These are phyloP conservation scores for Nemania serpens DNA, from an alignment of 2,329 filamentous ascomycete species.

Conservation along the genomic window DNA sequence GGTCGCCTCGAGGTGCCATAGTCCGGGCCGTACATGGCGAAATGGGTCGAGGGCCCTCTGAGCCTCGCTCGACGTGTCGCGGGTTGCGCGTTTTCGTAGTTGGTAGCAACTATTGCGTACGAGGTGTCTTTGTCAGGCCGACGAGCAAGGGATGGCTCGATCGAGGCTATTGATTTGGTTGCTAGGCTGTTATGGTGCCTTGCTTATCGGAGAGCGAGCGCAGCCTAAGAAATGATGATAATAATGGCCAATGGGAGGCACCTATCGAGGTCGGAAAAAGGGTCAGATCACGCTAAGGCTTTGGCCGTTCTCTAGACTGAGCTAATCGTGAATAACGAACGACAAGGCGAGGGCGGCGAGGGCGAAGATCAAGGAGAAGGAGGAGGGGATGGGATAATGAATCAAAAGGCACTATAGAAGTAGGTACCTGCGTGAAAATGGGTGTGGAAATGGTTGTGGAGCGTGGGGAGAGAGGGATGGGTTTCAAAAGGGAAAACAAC, in stretches of 20 bases:
- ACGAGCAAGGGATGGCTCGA: background rate
- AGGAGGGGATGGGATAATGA: background rate
- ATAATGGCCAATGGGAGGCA: slow-evolving; percentile 6
- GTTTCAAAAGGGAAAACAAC: slow-evolving; percentile 8
- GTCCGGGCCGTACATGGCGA: slow-evolving; percentile 40
- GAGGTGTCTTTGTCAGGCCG: slow-evolving; percentile 15
- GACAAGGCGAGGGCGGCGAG: background rate
- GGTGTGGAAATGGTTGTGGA: slow-evolving; percentile 4
- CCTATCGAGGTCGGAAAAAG: background rate
- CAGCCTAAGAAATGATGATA: background rate
- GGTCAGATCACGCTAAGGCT: slow-evolving; percentile 8
- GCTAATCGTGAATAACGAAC: background rate
- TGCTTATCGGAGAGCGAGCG: slow-evolving; percentile 1
- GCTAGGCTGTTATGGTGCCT: background rate
- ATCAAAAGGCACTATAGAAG: too few relatives aligned
- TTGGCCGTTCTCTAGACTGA: background rate
- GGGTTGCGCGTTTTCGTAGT: slow-evolving; percentile 1
- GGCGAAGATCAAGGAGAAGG: background rate
- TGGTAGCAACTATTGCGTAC: background rate
- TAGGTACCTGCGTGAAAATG: background rate
- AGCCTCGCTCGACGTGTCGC: slow-evolving; percentile 23
- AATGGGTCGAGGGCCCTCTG: slow-evolving; percentile 19
- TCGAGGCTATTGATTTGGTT: background rate
- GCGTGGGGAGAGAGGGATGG: background rate
- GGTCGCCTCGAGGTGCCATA: slow-evolving; percentile 38